Percentiles rank a stretch among this genome's conserved stretches.
phyloP scores from a whole-genome alignment of 148 eudicot genomes.

The Heliamphora exappendiculata region DNA sequence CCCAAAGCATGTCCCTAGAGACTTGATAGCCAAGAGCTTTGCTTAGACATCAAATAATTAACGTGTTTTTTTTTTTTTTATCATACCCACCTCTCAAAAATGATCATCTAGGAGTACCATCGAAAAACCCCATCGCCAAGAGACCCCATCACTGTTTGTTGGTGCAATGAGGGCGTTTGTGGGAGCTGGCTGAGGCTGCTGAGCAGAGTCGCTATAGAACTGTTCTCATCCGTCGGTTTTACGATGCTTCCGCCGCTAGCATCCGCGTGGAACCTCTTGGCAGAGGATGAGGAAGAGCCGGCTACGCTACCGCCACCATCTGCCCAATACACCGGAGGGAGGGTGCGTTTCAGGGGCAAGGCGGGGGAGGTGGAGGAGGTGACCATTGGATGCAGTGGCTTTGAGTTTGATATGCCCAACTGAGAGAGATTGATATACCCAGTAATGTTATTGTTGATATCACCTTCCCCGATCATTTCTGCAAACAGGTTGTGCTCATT shows the following conservation, averaged over 20 bases:
- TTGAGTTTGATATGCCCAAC: no score
- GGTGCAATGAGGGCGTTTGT: constrained; percentile 20
- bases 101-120: constrained; percentile 32
- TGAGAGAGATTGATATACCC: background rate
- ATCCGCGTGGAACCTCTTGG: constrained; percentile 5
- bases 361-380: background rate
- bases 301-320: background rate
- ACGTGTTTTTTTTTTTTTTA: no score
- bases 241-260: background rate
- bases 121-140: constrained; percentile 12
- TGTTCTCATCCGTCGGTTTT: background rate
- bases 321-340: constrained; percentile 25
- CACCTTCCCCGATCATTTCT: constrained; percentile 21
- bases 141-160: constrained; percentile 8
- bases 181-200: constrained; percentile 32
- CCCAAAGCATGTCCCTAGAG: background rate
- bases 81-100: constrained; percentile 1
- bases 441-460: background rate
- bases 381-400: background rate
- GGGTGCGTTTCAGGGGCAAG: constrained; percentile 22
- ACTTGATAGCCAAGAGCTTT: background rate
- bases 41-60: no score
- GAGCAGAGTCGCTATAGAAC: constrained; percentile 24
- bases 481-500: constrained; percentile 33
- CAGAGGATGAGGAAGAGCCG: background rate